These are phyloP conservation scores for Herpetomonas muscarum DNA, from an alignment of 208 protist genomes.

Conservation along the genomic window DNA sequence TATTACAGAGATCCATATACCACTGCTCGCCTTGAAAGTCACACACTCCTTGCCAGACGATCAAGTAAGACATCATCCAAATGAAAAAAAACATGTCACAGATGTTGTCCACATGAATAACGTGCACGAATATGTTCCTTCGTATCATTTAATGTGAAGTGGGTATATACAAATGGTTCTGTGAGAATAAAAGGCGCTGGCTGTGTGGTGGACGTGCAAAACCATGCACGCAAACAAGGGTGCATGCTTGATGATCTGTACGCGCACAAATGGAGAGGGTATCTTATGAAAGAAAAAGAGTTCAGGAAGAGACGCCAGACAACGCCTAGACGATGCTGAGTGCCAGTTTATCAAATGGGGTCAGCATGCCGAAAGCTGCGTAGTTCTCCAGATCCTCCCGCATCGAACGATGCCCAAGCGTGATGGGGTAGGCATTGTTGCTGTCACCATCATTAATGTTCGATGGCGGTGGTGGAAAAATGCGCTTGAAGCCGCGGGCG, in stretches of 20 bases:
- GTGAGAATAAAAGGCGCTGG: no score
- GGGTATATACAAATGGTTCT: no score
- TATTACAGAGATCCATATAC: no score
- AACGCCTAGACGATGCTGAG: neutral
- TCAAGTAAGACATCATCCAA: no score
- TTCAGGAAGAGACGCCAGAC: neutral
- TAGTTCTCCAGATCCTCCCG: neutral
- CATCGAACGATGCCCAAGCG: neutral
- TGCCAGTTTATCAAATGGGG: neutral
- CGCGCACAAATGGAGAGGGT: neutral
- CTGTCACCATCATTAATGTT: neutral
- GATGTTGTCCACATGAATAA: no score
- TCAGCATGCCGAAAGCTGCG: neutral
- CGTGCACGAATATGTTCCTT: no score
- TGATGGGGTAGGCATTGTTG: neutral
- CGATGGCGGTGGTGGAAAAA: conserved; percentile 63
- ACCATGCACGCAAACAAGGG: neutral
- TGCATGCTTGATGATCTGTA: neutral
- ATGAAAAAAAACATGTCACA: no score
- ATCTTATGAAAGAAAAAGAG: neutral
- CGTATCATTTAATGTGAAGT: no score
- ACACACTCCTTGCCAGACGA: no score
- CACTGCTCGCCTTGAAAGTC: no score
- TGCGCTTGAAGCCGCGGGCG: conserved; percentile 72
- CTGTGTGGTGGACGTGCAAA: no score